These are phyloP conservation scores for Entamoeba histolytica DNA, from an alignment of 208 protist genomes.

Conservation along the genomic window DNA sequence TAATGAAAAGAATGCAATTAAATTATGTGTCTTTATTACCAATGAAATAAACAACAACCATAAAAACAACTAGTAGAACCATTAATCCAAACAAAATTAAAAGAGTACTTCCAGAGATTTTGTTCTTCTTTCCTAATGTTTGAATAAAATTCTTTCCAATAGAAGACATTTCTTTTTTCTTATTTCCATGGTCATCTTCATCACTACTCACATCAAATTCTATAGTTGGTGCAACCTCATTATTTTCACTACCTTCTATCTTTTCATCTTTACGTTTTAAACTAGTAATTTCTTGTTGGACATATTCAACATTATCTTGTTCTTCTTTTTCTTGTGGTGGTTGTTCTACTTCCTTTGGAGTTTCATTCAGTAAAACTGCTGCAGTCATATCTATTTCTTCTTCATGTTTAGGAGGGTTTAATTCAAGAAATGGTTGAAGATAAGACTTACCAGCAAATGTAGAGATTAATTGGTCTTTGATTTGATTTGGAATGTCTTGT, in stretches of 20 bases:
- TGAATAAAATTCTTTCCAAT: background rate
- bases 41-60: background rate
- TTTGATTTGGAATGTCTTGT: background rate
- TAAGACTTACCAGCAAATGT: background rate
- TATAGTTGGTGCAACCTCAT: background rate
- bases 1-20: background rate
- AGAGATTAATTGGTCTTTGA: background rate
- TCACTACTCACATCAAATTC: background rate
- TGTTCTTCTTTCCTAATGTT: background rate
- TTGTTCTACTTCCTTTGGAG: background rate
- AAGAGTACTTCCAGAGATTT: background rate
- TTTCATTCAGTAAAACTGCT: background rate
- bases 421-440: background rate
- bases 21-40: background rate
- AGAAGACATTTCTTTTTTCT: background rate
- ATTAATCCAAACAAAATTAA: background rate
- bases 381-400: background rate
- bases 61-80: background rate
- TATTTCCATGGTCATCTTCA: background rate
- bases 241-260: background rate
- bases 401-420: background rate
- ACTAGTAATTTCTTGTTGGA: background rate
- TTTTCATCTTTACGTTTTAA: background rate
- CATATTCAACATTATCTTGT: background rate
- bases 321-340: background rate